phyloP scores from a whole-genome alignment of 108 stramenopile species.

The Halocafeteria seosinensis region DNA sequence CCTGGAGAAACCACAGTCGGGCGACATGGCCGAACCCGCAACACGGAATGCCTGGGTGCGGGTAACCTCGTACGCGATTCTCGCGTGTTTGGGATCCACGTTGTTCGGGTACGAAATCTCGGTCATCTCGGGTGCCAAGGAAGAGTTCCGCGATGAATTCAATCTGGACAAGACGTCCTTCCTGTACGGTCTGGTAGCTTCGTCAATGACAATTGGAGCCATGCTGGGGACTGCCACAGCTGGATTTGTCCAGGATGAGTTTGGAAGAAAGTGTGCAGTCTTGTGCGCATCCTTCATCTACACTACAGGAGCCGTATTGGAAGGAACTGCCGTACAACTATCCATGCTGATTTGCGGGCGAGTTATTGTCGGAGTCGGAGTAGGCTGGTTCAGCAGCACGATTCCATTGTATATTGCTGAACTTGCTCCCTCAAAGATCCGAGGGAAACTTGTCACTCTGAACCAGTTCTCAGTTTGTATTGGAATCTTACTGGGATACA shows the following conservation, averaged over 20 bases:
- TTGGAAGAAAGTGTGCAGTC: background rate
- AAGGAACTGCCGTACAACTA: background rate
- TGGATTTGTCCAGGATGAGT: background rate
- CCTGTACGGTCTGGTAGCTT: background rate
- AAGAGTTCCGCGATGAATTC: background rate
- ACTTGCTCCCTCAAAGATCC: background rate
- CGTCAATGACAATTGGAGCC: background rate
- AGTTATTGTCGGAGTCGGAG: conserved; percentile 1
- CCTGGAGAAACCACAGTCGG: too few species aligned
- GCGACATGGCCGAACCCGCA: too few species aligned
- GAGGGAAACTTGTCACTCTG: conserved; percentile 4
- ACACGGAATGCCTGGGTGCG: too few species aligned
- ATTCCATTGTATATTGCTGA: conserved; percentile 14
- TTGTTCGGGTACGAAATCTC: conserved; percentile 3
- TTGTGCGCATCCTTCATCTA: background rate
- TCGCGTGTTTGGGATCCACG: too few species aligned
- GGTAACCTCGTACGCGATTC: too few species aligned
- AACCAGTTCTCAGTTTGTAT: conserved; percentile 6
- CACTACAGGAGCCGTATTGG: background rate
- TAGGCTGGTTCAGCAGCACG: background rate
- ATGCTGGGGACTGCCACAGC: background rate
- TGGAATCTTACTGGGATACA: conserved; percentile 11
- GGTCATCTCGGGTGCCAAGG: background rate
- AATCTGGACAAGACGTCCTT: background rate
- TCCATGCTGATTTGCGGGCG: background rate